Base-by-base conservation (phyloP, 176 grass and related monocot genomes). In the Raddia distichophylla region DNA sequence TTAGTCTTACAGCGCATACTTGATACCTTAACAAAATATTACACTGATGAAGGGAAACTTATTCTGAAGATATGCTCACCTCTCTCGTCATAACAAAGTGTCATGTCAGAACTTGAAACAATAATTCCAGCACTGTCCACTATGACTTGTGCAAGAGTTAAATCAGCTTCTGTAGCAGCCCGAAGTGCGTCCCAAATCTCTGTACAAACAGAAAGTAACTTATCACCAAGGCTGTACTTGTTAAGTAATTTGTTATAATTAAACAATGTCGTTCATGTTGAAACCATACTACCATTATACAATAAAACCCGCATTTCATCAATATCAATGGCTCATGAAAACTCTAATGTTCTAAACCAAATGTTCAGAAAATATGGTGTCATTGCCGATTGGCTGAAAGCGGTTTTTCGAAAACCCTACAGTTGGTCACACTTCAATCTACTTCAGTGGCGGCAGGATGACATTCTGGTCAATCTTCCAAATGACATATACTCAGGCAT, bases 171-270 rank as follows among this genome's bases (percentile, higher is more conserved):
- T 60, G 92, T 75, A 13, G 88, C 92, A 82, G 89, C 90, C 75
- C 72, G 71, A 44, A 98, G 90, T 74, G 95, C 95, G 84, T 98
- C 95, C 95, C 95, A 98, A 81, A 98, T 98, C 82, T 98, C 95
- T 98, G 88, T 22, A 76, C 7, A 77, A 67, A 60, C 2, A 56
- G 51, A 47, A 6, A n/a, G 20, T 10, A 58, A 17, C 53, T 78
- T 63, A 12, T 88, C 68, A 84, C 11, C 15, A 71, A 65, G 22
- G 45, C 35, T 67, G 64, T 73, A 68, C 61, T 70, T 33, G 7
- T 27, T 46, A 32, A 22, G 5, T 45, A 2, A 1, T 5, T 5
- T 61, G 45, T 10, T 19, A 65, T 6, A 59, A 66, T 22, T 22
- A 10, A 37, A 37, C 9, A 63, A 51, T 13, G n/a, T 3, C 52